These are phyloP conservation scores for Diaporthe humulicola DNA, from an alignment of 2,329 filamentous ascomycete genomes.

Conservation along the genomic window DNA sequence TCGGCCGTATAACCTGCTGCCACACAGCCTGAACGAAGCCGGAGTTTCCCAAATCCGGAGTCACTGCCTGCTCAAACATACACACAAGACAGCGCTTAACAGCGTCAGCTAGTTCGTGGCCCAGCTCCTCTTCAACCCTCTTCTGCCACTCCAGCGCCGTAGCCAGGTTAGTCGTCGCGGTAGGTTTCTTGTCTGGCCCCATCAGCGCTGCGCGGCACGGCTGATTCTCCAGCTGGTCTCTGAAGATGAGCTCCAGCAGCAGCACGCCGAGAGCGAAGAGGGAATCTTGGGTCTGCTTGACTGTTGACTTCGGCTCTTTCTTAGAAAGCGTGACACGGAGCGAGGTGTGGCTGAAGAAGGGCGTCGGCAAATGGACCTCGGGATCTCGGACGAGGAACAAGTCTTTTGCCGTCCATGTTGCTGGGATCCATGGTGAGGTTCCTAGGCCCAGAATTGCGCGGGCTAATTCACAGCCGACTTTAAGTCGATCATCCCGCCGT, in stretches of 20 bases:
- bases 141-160: background rate
- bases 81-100: conserved; percentile 8
- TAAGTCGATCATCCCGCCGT: background rate
- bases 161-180: background rate
- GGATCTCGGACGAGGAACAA: background rate
- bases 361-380: no score
- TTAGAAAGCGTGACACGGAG: background rate
- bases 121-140: background rate
- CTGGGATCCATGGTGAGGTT: background rate
- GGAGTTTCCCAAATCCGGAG: background rate
- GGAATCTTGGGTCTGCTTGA: background rate
- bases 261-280: background rate
- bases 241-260: background rate
- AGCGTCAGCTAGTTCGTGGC: background rate
- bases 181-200: background rate
- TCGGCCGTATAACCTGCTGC: background rate
- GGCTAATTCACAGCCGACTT: background rate
- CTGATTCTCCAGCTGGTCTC: background rate
- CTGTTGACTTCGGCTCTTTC: background rate
- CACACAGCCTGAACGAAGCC: background rate
- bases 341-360: background rate
- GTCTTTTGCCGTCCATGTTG: background rate
- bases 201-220: background rate
- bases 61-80: background rate
- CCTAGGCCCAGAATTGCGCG: background rate